Base-by-base conservation (phyloP, 345 rosid genomes). In the Aurinia saxatilis region DNA sequence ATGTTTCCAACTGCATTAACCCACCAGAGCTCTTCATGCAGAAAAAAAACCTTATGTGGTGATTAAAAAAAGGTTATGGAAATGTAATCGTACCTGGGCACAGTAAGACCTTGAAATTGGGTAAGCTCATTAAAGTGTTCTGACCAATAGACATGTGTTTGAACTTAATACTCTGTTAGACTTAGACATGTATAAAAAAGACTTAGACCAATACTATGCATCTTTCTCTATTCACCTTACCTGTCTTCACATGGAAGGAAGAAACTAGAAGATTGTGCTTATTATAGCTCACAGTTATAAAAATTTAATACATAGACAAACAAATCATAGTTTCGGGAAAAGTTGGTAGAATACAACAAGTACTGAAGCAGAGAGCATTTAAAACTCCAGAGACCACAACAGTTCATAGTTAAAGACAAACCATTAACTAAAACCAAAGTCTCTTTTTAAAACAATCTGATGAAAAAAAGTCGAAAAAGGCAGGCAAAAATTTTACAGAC, bases 401-500 rank as follows among this genome's bases (percentile, higher is more conserved):
- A 37, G 49, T 44, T 69, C 4, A 53, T 29, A 31, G 57, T 30
- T 48, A 48, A 37, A 46, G 49, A 30, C 64, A 63, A 55, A 62
- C 23, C 64, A 47, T 2, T 47, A 35, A 57, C 58, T 54, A 63
- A 52, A 30, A 16, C 57, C 57, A 55, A 47, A 48, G 50, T 47
- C 25, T 31, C 19, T 38, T 30, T 68, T 29, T 12, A 38, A 47
- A 46, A 46, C 42, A 53, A 61, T 46, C 63, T 45, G 67, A 61
- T 53, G 50, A 11, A 4, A 14, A 14, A 45, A 14, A 59, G 36
- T 23, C 13, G 21, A 10, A 59, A 17, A 69, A 31, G 4, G 15
- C 34, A 60, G 73, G 63, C 68, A 62, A 70, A 70, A 61, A 36
- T 61, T 69, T 61, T 69, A 69, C 73, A 69, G 41, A 27, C 7